Percentiles rank a stretch among this genome's conserved stretches.
These are phyloP conservation scores for Crassisporium funariophilum DNA, from an alignment of 768 basidiomycete genomes.

Conservation along the genomic window DNA sequence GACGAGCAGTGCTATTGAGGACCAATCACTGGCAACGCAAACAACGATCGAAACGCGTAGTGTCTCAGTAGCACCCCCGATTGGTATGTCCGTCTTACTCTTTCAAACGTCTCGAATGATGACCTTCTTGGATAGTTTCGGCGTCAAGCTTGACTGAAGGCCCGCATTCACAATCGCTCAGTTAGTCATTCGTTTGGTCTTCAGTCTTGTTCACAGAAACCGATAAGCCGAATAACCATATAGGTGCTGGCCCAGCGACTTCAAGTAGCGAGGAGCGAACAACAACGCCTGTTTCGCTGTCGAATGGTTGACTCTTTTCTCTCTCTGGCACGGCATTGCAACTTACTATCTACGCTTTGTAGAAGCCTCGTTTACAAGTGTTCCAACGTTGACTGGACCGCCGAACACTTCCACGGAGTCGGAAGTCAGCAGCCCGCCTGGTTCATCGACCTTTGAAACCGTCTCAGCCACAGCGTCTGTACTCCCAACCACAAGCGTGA, in stretches of 20 bases:
- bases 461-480: no score
- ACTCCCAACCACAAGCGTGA: no score
- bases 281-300: neutral
- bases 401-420: no score
- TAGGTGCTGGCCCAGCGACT: constrained; percentile 5
- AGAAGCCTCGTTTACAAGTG: no score
- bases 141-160: constrained; percentile 6
- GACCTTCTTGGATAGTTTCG: constrained; percentile 12
- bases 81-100: constrained; percentile 13
- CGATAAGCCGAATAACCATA: constrained; percentile 5
- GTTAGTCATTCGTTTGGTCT: constrained; percentile 13
- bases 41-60: constrained; percentile 9
- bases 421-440: no score
- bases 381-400: no score
- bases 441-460: no score
- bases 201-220: neutral
- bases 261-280: constrained; percentile 8
- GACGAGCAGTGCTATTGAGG: neutral
- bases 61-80: constrained; percentile 15
- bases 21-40: constrained; percentile 4
- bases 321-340: no score
- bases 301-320: constrained; percentile 15
- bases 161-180: constrained; percentile 4
- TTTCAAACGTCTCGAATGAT: constrained; percentile 5
- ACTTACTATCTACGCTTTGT: no score